Evolutionary conservation across 129 eudicot species (phyloP), one percentile per base, ranked within the genome.

Genomic region (Chrysanthemum lavandulifolium): DNA sequence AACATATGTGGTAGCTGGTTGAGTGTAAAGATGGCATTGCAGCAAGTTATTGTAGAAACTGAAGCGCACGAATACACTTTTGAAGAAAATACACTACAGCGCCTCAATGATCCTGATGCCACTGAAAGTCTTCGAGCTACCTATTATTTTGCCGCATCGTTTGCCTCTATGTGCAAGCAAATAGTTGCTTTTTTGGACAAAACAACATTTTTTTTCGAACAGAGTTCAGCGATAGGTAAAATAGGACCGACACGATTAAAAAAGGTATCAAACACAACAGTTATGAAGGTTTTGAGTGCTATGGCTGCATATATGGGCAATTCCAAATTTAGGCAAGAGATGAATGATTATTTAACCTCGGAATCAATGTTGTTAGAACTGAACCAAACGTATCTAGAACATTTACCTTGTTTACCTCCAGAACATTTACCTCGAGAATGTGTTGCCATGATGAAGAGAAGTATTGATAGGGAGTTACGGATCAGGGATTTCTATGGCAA

Each of bases 271-370:
- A 71, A 3, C 40, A 8, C 5, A 19, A 55, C 36, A 43, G 5
- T 40, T 40, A 29, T 6, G 56, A 16, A 13, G 33, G 50, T 71
- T 47, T 18, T 33, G 18, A 2, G 54, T 45, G 25, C 21, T n/a
- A 7, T 71, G 75, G 65, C 54, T 45, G 8, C 33, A 1, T 71
- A 47, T 23, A 57, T 71, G 53, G 66, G 65, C 12, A 36, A 71
- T 55, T 16, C 48, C 13, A 18, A 57, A 36, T 31, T 40, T 11
- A 12, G 40, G 6, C 31, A 54, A 56, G 40, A 36, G 75, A 13
- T 70, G 65, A 21, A 56, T 4, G 14, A 70, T 16, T 2, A 70
- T 16, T 2, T 13, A 57, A 4, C 36, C 3, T 56, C 4, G 15
- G 6, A 56, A 6, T 50, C 48, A n/a, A n/a, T n/a, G n/a, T n/a